Base-by-base conservation (phyloP, 805 yeast genomes). In the Candida boidinii region DNA sequence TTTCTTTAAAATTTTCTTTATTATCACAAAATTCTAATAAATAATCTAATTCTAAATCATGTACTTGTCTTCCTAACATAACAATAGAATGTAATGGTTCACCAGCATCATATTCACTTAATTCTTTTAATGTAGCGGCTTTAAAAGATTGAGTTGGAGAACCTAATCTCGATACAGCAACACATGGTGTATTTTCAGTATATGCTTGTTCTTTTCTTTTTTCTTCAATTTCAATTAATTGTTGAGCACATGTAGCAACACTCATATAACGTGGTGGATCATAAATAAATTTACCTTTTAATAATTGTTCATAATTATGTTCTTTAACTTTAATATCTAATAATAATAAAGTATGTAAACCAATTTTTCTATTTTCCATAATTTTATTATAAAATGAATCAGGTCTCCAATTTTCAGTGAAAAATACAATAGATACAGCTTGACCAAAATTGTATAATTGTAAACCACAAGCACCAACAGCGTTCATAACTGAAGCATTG, bases 201-300 rank as follows among this genome's bases (percentile, higher is more conserved):
- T 90, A 90, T 9, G 94, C 95, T 39, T 71, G 57, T 49, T 85
- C 87, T 13, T 70, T 62, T 55, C 94, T 74, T 26, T 57, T 54
- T 48, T 82, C 90, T 60, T 90, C 97, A 39, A 88, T 73, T 56
- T 92, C 97, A 33, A 90, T 59, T 45, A 90, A 63, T 57, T 90
- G 97, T 37, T 71, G 68, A 25, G 95, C 88, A 39, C 96, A 95
- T 30, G 94, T 85, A 33, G 79, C 73, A 42, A 92, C 87, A 40
- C 77, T 73, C 98, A 90, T 90, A 61, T 87, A 90, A 54, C 98
- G 71, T 31, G 98, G 98, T 23, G 97, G 97, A 57, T 90, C 98
- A 54, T 85, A 90, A 23, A 90, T 84, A 30, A 80, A 62, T 56
- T 92, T 73, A 2, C 97, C 97, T 39, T 95, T 73, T 29, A 95